Percentiles rank a stretch among this genome's conserved stretches.
Evolutionary conservation across 495 filamentous ascomycete genomes (phyloP).

Genomic region (Aspergillus sclerotiicarbonarius): DNA sequence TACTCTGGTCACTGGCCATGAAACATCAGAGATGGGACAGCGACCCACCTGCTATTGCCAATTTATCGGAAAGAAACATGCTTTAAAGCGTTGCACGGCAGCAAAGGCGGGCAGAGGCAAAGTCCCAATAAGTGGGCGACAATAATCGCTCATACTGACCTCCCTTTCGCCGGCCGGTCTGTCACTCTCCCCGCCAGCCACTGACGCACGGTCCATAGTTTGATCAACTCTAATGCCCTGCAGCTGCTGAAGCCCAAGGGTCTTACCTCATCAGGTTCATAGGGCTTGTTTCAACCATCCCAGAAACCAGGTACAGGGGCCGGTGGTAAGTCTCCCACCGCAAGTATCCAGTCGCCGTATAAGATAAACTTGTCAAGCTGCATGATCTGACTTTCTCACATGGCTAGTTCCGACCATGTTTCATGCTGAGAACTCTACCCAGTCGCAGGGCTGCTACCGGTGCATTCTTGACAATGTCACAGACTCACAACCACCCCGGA

Average conservation of each 20-base stretch:
- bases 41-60: neutral
- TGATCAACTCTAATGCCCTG: neutral
- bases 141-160: constrained; percentile 7
- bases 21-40: neutral
- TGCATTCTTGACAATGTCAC: too few species aligned
- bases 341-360: too few species aligned
- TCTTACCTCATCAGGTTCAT: neutral
- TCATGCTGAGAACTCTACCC: too few species aligned
- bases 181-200: neutral
- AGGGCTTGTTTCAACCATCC: neutral
- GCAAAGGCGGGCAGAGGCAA: neutral
- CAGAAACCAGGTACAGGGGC: neutral
- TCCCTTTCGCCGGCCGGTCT: neutral
- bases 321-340: neutral
- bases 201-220: constrained; percentile 8
- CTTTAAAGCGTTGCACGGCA: neutral
- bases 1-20: neutral
- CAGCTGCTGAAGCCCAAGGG: neutral
- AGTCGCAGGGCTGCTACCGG: too few species aligned
- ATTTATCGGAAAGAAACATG: neutral
- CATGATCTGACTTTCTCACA: too few species aligned
- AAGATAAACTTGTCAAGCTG: too few species aligned
- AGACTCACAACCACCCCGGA: too few species aligned
- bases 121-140: neutral
- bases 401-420: too few species aligned